These are phyloP conservation scores for Niebla homalea DNA, from an alignment of 495 filamentous ascomycete genomes.

Conservation along the genomic window DNA sequence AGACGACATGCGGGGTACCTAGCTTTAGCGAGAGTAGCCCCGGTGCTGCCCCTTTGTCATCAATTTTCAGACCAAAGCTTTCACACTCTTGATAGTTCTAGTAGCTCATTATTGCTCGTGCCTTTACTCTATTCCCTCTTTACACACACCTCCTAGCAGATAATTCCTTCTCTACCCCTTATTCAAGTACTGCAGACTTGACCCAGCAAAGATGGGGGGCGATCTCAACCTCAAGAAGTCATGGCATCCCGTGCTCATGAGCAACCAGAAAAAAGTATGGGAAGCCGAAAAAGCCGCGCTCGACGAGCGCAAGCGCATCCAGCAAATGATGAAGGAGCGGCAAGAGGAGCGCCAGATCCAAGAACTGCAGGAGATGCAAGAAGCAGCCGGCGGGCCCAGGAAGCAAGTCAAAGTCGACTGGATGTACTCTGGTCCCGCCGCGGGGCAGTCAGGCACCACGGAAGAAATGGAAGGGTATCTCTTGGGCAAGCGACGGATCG, in stretches of 20 bases:
- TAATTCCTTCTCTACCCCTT: not conserved
- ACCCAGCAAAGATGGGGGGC: conserved; percentile 55
- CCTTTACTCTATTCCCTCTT: too few relatives aligned
- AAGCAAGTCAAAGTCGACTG: conserved; percentile 76
- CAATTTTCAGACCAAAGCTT: too few relatives aligned
- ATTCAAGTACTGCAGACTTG: not conserved
- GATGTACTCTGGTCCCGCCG: conserved; percentile 88
- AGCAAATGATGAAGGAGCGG: conserved; percentile 77
- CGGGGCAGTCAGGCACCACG: conserved; percentile 62
- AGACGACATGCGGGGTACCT: too few relatives aligned
- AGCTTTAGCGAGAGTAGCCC: too few relatives aligned
- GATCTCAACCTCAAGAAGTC: conserved; percentile 96
- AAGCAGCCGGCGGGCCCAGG: conserved; percentile 70
- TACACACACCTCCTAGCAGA: not conserved
- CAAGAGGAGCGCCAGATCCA: conserved; percentile 88
- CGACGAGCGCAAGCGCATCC: conserved; percentile 83
- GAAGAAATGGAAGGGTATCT: conserved; percentile 93
- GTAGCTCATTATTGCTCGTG: too few relatives aligned
- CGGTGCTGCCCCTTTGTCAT: too few relatives aligned
- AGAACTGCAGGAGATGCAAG: conserved; percentile 80
- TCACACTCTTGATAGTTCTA: too few relatives aligned
- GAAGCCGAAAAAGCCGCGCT: conserved; percentile 84
- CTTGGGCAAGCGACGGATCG: conserved; percentile 81
- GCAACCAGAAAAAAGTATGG: conserved; percentile 76
- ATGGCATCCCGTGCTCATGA: conserved; percentile 78